Evolutionary conservation across 2,329 filamentous ascomycete species (phyloP), one percentile per base, ranked within the genome.

Genomic region (Scytalidium sp.): DNA sequence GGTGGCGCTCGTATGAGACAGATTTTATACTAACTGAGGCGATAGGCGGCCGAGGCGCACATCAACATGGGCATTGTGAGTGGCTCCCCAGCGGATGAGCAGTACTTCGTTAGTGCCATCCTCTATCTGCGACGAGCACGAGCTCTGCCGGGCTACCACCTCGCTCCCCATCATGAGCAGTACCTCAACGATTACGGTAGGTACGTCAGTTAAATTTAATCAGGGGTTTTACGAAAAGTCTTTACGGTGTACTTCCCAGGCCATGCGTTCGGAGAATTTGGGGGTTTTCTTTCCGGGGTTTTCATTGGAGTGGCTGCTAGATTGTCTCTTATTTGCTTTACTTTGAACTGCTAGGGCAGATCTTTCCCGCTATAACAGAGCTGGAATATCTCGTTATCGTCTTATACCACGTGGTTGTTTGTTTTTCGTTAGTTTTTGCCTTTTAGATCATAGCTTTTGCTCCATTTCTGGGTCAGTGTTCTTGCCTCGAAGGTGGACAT

Each of bases 31-130:
- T 27, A 19, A 23, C 23, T 39, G 17, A 23, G 47, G 19, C 17
- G 29, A 29, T 52, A 76, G 73, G 70, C 75, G 27, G 75, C 76
- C 19, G 75, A 79, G 64, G 72, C 75, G 27, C 71, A 71, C 51
- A 79, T 79, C 71, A 77, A 72, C 47, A 58, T 79, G 15, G 75
- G 75, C 13, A 79, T 78, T 49, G 74, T 76, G 1, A 74, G 73
- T 3, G 70, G 70, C 19, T 60, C 69, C 7, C 67, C 71, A 27
- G 58, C 62, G 36, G 75, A 75, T 50, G 66, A 73, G 53, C 63
- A 63, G 13, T 68, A 74, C 47, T 79, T 76, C 51, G 62, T 64
- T 17, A 64, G 71, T 56, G 76, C 76, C 0, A 61, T 79, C 43
- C 60, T 60, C 36, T 72, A 76, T 59, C 61, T 80, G 25, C 68